phyloP scores from a whole-genome alignment of 345 rosid species.

The Tarenaya hassleriana region DNA sequence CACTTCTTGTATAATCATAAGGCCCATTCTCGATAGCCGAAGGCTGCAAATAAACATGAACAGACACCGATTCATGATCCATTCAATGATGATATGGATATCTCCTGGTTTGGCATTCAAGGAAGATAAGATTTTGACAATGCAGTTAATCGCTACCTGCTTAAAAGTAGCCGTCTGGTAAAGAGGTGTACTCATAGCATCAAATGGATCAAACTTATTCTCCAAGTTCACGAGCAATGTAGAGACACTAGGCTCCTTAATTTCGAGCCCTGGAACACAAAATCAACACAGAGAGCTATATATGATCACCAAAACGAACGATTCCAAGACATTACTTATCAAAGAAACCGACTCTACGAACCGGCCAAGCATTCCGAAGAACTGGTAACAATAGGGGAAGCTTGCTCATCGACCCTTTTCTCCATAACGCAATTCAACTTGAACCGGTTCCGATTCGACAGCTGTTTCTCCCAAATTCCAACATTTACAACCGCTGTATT shows the following conservation, averaged over 20 bases:
- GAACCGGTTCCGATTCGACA: constrained; percentile 26
- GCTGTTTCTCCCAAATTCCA: constrained; percentile 23
- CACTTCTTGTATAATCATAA: constrained; percentile 95
- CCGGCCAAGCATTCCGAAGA: constrained; percentile 32
- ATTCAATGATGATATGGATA: not conserved
- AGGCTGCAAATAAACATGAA: constrained; percentile 42
- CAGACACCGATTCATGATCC: no score
- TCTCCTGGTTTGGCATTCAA: not conserved
- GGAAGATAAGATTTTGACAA: no score
- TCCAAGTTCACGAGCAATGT: constrained; percentile 66
- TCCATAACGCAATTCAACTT: constrained; percentile 40
- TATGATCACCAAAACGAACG: not conserved
- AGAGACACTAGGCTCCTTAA: constrained; percentile 55
- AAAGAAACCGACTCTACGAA: constrained; percentile 18
- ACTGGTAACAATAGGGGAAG: constrained; percentile 38
- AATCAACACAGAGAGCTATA: not conserved
- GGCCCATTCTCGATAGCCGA: constrained; percentile 75
- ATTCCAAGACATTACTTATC: not conserved
- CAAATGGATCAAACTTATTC: constrained; percentile 69
- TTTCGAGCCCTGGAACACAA: constrained; percentile 36
- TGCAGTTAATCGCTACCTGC: constrained; percentile 64
- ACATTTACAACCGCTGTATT: constrained; percentile 29
- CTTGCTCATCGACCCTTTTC: constrained; percentile 35
- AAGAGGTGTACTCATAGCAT: constrained; percentile 79
- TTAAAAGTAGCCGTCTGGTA: constrained; percentile 92